A percentile compares a stretch with the other conserved stretches of the same genome.
These are phyloP conservation scores for Camellia granthamiana DNA, from an alignment of 148 eudicot species.

Conservation along the genomic window DNA sequence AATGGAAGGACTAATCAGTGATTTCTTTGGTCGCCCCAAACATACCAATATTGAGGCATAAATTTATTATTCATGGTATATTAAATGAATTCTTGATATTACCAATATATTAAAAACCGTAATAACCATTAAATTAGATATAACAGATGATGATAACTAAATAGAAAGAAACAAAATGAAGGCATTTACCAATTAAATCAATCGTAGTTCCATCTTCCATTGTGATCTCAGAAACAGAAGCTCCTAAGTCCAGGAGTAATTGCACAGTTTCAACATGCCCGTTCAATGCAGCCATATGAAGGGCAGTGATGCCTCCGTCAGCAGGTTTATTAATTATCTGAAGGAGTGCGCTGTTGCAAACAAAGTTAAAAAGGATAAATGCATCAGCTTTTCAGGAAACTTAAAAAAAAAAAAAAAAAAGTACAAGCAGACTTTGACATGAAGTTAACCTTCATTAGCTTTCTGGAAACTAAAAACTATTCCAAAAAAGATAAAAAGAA, in stretches of 20 bases:
- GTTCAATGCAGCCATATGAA: slow-evolving; percentile 97
- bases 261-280: slow-evolving; percentile 80
- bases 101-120: neutral
- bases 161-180: neutral
- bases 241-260: slow-evolving; percentile 78
- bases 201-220: slow-evolving; percentile 91
- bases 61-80: too few relatives aligned
- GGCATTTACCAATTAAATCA: slow-evolving; percentile 67
- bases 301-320: slow-evolving; percentile 94
- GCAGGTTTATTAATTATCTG: slow-evolving; percentile 75
- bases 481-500: neutral
- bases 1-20: too few relatives aligned
- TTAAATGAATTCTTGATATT: too few relatives aligned
- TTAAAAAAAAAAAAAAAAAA: neutral
- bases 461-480: too few relatives aligned
- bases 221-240: slow-evolving; percentile 64
- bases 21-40: too few relatives aligned
- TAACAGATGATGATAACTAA: neutral
- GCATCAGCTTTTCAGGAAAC: neutral
- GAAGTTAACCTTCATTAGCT: slow-evolving; percentile 45
- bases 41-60: too few relatives aligned
- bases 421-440: neutral
- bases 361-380: slow-evolving; percentile 9
- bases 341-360: slow-evolving; percentile 48
- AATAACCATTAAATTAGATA: neutral